phyloP scores from a whole-genome alignment of 768 basidiomycete genomes.

The Pholiota conissans region DNA sequence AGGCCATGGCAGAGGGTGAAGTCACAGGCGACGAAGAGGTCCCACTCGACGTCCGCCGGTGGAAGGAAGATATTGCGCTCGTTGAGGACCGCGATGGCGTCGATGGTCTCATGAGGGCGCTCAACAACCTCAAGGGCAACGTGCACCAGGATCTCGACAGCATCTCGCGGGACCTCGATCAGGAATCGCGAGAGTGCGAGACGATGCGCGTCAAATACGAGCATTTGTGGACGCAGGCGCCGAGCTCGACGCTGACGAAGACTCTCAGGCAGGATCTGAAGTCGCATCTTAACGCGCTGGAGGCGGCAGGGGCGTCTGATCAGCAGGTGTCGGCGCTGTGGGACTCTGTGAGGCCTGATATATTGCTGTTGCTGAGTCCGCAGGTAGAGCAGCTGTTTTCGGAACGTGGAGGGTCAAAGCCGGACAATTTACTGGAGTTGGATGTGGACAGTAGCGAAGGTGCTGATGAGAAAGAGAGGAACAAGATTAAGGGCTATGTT shows the following conservation, averaged over 20 bases:
- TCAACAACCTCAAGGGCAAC: constrained; percentile 56
- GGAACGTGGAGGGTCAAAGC: constrained; percentile 42
- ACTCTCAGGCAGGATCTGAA: constrained; percentile 77
- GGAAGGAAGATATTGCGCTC: constrained; percentile 71
- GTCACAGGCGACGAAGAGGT: constrained; percentile 65
- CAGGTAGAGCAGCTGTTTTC: constrained; percentile 64
- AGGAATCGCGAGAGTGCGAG: constrained; percentile 88
- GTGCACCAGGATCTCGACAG: constrained; percentile 64
- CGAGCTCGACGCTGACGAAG: constrained; percentile 74
- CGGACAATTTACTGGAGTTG: constrained; percentile 56
- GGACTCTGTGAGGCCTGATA: constrained; percentile 66
- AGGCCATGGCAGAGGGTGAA: constrained; percentile 67
- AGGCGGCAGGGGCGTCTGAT: constrained; percentile 79
- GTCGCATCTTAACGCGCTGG: constrained; percentile 66
- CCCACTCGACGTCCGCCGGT: constrained; percentile 67
- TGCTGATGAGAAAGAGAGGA: constrained; percentile 66
- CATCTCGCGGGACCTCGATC: constrained; percentile 68
- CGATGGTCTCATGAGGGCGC: constrained; percentile 58
- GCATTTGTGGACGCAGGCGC: constrained; percentile 84
- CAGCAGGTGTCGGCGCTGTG: constrained; percentile 72
- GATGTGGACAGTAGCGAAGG: constrained; percentile 63
- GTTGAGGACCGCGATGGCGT: constrained; percentile 71
- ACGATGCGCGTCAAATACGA: constrained; percentile 84
- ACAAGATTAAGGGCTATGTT: constrained; percentile 65
- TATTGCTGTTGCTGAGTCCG: constrained; percentile 58